phyloP scores from a whole-genome alignment of 2,329 filamentous ascomycete species.

The Talaromyces sp. region DNA sequence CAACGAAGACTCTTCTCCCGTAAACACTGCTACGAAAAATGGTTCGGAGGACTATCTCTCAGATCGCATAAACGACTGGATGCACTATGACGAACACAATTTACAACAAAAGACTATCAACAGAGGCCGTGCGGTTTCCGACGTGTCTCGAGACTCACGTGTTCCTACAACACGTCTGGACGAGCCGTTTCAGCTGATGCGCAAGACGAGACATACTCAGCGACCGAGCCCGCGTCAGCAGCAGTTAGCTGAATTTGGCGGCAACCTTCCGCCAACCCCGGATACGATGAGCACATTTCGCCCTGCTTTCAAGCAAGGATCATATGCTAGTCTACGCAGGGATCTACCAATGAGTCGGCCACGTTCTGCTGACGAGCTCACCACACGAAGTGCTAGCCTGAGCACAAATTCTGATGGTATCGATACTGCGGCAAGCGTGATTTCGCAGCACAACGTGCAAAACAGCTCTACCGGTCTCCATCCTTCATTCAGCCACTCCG shows the following conservation, averaged over 20 bases:
- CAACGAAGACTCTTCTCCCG: neutral
- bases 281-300: conserved; percentile 44
- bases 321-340: conserved; percentile 34
- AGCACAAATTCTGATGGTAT: conserved; percentile 31
- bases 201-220: conserved; percentile 22
- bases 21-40: neutral
- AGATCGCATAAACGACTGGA: conserved; percentile 33
- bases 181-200: conserved; percentile 24
- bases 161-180: conserved; percentile 21
- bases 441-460: conserved; percentile 25
- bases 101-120: conserved; percentile 22
- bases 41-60: neutral
- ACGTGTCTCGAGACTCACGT: conserved; percentile 24
- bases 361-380: conserved; percentile 35
- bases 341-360: conserved; percentile 28
- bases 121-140: conserved; percentile 21
- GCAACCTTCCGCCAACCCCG: conserved; percentile 39
- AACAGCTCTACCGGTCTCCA: conserved; percentile 32
- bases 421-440: conserved; percentile 33
- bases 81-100: conserved; percentile 19
- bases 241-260: conserved; percentile 33
- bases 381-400: conserved; percentile 30
- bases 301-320: conserved; percentile 30
- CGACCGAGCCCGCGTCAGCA: conserved; percentile 26
- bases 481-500: conserved; percentile 26